phyloP scores from a whole-genome alignment of 257 asterid genomes.

The Ligustrum vulgare region DNA sequence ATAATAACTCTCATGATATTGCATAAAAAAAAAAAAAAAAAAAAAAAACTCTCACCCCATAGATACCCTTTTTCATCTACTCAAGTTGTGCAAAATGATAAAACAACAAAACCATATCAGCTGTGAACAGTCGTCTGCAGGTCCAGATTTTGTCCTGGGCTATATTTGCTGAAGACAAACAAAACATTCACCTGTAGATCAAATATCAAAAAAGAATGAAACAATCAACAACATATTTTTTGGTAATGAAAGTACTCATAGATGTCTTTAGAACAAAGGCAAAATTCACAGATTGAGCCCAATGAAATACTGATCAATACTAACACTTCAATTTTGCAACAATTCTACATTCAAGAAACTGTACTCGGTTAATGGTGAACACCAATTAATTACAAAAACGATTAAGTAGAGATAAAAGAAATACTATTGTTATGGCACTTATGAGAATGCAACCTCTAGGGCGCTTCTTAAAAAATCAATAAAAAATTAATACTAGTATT shows the following conservation, averaged over 20 bases:
- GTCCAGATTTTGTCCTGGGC: not conserved
- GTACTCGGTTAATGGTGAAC: not conserved
- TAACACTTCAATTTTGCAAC: not conserved
- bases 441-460: not conserved
- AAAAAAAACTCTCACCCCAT: not conserved
- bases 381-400: not conserved
- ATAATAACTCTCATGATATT: no score
- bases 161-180: conserved; percentile 13
- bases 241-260: not conserved
- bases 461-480: not conserved
- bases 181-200: conserved; percentile 32
- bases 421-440: not conserved
- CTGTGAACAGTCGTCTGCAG: conserved; percentile 3
- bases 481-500: not conserved
- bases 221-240: not conserved
- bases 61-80: not conserved
- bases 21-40: no score
- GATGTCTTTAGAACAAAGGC: not conserved
- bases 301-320: not conserved
- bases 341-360: not conserved
- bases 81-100: not conserved
- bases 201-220: conserved; percentile 18
- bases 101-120: not conserved
- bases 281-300: not conserved
- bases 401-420: not conserved